A percentile compares a stretch with the other conserved stretches of the same genome.
These are phyloP conservation scores for bread wheat (Triticum aestivum) DNA, from an alignment of 176 grass and related monocot species.

Conservation along the genomic window DNA sequence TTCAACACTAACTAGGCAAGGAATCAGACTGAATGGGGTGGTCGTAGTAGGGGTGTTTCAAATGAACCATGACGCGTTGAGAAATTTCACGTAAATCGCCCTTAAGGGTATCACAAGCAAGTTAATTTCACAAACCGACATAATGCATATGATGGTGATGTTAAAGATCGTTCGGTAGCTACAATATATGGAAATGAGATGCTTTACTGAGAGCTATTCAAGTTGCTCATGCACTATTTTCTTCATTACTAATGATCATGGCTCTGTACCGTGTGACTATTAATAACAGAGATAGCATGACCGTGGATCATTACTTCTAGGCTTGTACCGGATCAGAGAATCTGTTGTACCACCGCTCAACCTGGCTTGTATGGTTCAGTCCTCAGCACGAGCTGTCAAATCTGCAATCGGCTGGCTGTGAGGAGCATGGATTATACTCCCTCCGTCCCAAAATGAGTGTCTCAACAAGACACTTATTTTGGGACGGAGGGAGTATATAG, in stretches of 20 bases:
- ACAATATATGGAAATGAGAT: background rate
- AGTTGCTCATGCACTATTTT: conserved; percentile 19
- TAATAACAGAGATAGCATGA: conserved; percentile 9
- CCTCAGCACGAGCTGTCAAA: background rate
- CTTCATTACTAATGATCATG: conserved; percentile 27
- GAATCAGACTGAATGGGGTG: background rate
- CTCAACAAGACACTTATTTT: too few species aligned
- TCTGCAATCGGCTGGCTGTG: conserved; percentile 3
- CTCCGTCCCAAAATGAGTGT: too few species aligned
- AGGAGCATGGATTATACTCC: background rate
- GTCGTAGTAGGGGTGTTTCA: background rate
- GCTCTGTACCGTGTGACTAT: background rate
- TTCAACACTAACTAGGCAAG: conserved; percentile 6
- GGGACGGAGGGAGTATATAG: background rate
- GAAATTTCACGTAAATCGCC: background rate
- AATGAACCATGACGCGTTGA: background rate
- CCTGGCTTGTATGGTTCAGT: background rate
- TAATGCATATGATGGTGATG: conserved; percentile 6
- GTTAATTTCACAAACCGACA: background rate
- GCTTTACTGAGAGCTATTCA: background rate
- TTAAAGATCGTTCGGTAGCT: background rate
- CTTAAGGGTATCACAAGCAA: conserved; percentile 13
- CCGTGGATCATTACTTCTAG: conserved; percentile 8
- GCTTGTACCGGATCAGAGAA: conserved; percentile 24
- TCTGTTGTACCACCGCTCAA: background rate